A percentile compares a stretch with the other conserved stretches of the same genome.
Conservation (phyloP, 805 yeast genomes). For the Candida silvicultrix region DNA sequence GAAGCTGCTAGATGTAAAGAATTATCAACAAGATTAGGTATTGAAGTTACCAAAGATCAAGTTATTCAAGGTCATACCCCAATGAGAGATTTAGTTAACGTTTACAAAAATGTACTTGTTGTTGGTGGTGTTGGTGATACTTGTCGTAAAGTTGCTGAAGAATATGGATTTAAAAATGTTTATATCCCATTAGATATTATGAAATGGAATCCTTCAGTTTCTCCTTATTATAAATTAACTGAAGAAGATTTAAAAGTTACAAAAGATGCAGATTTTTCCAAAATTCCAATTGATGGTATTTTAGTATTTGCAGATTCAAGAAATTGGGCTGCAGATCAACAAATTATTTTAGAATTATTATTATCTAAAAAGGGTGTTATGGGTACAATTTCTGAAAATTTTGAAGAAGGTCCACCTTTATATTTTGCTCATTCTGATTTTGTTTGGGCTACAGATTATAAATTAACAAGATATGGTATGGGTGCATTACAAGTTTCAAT, state of each 20-base stretch:
- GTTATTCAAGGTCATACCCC: constrained; percentile 94
- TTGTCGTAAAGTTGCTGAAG: constrained; percentile 76
- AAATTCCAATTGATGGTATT: constrained; percentile 68
- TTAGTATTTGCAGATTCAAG: constrained; percentile 88
- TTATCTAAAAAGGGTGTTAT: constrained; percentile 72
- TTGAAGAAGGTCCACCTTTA: constrained; percentile 72
- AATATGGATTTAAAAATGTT: constrained; percentile 79
- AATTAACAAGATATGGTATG: constrained; percentile 83
- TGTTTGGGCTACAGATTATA: constrained; percentile 88
- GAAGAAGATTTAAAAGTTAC: constrained; percentile 60
- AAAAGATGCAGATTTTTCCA: constrained; percentile 54
- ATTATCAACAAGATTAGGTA: constrained; percentile 52
- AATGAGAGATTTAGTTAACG: constrained; percentile 71
- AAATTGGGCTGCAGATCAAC: constrained; percentile 93
- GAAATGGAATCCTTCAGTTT: constrained; percentile 82
- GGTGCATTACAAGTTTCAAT: constrained; percentile 89
- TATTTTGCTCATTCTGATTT: constrained; percentile 90
- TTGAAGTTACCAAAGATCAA: constrained; percentile 65
- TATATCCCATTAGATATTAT: constrained; percentile 77
- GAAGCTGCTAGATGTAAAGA: constrained; percentile 72
- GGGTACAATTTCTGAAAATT: constrained; percentile 73
- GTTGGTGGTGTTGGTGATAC: constrained; percentile 87
- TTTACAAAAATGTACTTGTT: constrained; percentile 69
- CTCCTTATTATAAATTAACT: constrained; percentile 75
- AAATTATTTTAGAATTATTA: constrained; percentile 75